phyloP scores from a whole-genome alignment of 352 stramenopile species.

The Aphanomyces stellatus region DNA sequence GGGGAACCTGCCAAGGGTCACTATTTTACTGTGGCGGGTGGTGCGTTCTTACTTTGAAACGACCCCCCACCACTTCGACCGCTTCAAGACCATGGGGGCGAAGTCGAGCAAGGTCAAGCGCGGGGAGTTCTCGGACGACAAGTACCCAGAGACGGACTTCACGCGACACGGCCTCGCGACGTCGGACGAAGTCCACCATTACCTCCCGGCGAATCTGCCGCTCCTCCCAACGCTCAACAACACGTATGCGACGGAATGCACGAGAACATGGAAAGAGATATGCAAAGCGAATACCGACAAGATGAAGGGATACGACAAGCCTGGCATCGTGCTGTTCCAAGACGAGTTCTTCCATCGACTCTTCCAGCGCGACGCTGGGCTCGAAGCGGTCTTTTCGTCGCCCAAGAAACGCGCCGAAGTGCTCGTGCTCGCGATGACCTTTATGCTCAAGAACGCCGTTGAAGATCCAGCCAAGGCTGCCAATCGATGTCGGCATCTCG shows the following conservation, averaged over 20 bases:
- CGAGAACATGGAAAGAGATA: slow-evolving; percentile 10
- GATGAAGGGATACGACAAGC: slow-evolving; percentile 16
- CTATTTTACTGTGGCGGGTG: too few relatives aligned
- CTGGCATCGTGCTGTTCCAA: slow-evolving; percentile 13
- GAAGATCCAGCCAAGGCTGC: neutral
- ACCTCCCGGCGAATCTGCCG: slow-evolving; percentile 8
- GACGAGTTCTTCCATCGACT: slow-evolving; percentile 19
- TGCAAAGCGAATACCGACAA: slow-evolving; percentile 11
- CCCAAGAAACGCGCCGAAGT: slow-evolving; percentile 16
- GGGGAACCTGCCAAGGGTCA: too few relatives aligned
- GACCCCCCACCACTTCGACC: neutral
- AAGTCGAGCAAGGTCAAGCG: neutral
- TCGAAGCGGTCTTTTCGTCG: slow-evolving; percentile 7
- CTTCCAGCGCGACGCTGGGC: slow-evolving; percentile 5
- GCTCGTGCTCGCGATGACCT: slow-evolving; percentile 5
- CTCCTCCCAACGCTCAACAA: neutral
- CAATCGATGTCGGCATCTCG: slow-evolving; percentile 10
- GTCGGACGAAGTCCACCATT: slow-evolving; percentile 13
- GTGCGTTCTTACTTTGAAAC: too few relatives aligned
- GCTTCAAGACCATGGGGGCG: neutral
- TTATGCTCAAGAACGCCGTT: slow-evolving; percentile 1
- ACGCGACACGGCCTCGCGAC: neutral
- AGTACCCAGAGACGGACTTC: neutral
- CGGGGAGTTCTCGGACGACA: neutral
- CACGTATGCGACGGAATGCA: slow-evolving; percentile 3